Evolutionary conservation across 768 basidiomycete species (phyloP).

Genomic region (Rhizopogon vinicolor): DNA sequence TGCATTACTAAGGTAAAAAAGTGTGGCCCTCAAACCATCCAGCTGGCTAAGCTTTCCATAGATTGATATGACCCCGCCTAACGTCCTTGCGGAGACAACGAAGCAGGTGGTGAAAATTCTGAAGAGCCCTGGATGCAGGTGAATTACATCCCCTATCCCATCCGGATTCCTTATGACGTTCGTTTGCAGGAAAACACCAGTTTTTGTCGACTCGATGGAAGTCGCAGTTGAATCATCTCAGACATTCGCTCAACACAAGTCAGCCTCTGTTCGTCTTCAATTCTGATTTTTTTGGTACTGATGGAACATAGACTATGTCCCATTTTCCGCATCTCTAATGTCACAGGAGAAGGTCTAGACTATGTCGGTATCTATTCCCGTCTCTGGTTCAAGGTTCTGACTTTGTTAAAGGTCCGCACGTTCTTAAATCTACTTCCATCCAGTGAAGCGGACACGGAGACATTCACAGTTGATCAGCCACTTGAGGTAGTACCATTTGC

Average conservation of each 20-base stretch:
- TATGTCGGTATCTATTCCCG: conserved; percentile 38
- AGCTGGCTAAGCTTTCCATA: conserved; percentile 3
- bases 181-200: conserved; percentile 64
- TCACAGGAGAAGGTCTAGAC: conserved; percentile 89
- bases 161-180: not conserved
- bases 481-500: conserved; percentile 54
- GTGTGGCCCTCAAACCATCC: not conserved
- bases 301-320: conserved; percentile 65
- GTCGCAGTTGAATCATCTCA: conserved; percentile 75
- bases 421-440: conserved; percentile 91
- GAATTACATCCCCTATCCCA: conserved; percentile 13
- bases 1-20: conserved; percentile 84
- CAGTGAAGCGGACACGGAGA: conserved; percentile 77
- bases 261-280: conserved; percentile 6
- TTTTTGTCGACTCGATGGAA: conserved; percentile 81
- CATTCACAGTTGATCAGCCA: conserved; percentile 76
- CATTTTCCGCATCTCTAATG: conserved; percentile 89
- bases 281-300: not conserved
- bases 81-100: conserved; percentile 85
- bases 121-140: conserved; percentile 91
- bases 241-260: conserved; percentile 73
- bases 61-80: conserved; percentile 97
- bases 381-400: conserved; percentile 8
- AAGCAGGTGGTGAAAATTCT: conserved; percentile 92
- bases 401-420: conserved; percentile 57